phyloP scores from a whole-genome alignment of 2,329 filamentous ascomycete genomes.

The Nothophaeocryptopus gaeumannii region DNA sequence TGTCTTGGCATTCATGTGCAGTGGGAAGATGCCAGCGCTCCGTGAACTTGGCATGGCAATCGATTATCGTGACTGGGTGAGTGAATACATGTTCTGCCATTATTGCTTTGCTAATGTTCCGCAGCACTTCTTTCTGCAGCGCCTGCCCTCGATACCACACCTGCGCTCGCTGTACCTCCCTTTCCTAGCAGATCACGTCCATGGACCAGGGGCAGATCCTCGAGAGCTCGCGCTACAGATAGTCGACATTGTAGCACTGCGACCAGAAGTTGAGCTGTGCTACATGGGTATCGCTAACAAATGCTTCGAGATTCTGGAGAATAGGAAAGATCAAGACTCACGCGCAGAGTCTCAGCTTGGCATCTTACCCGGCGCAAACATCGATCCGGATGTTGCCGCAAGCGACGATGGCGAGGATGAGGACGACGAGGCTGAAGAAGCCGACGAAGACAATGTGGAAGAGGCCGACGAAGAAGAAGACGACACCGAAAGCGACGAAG shows the following conservation, averaged over 20 bases:
- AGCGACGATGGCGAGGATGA: slow-evolving; percentile 50
- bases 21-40: slow-evolving; percentile 69
- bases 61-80: slow-evolving; percentile 75
- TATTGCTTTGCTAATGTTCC: slow-evolving; percentile 5
- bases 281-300: slow-evolving; percentile 74
- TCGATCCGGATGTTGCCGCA: slow-evolving; percentile 47
- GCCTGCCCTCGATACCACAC: slow-evolving; percentile 67
- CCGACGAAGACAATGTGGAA: slow-evolving; percentile 50
- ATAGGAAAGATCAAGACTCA: slow-evolving; percentile 41
- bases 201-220: slow-evolving; percentile 55
- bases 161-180: slow-evolving; percentile 70
- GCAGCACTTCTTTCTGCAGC: slow-evolving; percentile 75
- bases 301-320: slow-evolving; percentile 79
- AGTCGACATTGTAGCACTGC: slow-evolving; percentile 72
- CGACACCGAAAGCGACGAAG: slow-evolving; percentile 39
- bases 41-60: slow-evolving; percentile 70
- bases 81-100: slow-evolving; percentile 30
- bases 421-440: slow-evolving; percentile 50
- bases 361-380: slow-evolving; percentile 35
- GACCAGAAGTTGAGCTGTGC: slow-evolving; percentile 72
- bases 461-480: slow-evolving; percentile 44
- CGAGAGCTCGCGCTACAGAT: slow-evolving; percentile 73
- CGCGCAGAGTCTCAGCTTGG: slow-evolving; percentile 46
- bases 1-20: slow-evolving; percentile 69
- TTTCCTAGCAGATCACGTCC: slow-evolving; percentile 62